phyloP scores from a whole-genome alignment of 768 basidiomycete genomes.

The Holtermannia corniformis region DNA sequence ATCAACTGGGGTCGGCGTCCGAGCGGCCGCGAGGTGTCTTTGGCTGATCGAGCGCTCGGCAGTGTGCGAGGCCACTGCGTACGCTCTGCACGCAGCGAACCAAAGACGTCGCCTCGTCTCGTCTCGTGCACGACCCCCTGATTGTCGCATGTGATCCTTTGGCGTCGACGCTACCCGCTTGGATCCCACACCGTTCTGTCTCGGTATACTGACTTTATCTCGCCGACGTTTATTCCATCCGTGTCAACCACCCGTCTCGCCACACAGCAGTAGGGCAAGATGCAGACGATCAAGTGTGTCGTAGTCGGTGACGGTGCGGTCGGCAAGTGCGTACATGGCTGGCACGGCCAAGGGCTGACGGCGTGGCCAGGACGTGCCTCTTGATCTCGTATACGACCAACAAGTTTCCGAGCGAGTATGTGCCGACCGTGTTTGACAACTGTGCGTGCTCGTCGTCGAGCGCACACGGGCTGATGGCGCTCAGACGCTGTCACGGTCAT shows the following conservation, averaged over 20 bases:
- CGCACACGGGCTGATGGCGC: not conserved
- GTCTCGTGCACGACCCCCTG: too few species aligned
- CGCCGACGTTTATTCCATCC: too few species aligned
- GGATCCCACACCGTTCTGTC: too few species aligned
- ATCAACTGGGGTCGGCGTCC: too few species aligned
- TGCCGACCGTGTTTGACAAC: slow-evolving; percentile 66
- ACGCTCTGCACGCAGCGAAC: too few species aligned
- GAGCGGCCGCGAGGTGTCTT: too few species aligned
- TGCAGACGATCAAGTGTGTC: slow-evolving; percentile 44
- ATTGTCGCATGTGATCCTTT: too few species aligned
- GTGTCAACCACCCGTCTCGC: not conserved
- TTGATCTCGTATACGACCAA: slow-evolving; percentile 42
- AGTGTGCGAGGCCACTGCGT: too few species aligned
- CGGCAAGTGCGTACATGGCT: slow-evolving; percentile 40
- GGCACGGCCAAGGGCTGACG: not conserved
- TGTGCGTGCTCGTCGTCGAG: slow-evolving; percentile 21
- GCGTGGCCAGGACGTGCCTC: slow-evolving; percentile 36
- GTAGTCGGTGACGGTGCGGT: slow-evolving; percentile 46
- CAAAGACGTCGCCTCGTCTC: too few species aligned
- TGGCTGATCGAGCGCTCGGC: too few species aligned
- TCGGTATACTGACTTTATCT: too few species aligned
- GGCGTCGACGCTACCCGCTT: too few species aligned
- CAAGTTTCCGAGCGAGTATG: slow-evolving; percentile 66
- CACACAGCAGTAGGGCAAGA: slow-evolving; percentile 3
- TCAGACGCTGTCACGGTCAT: slow-evolving; percentile 91